Evolutionary conservation across 1,284 basidiomycete genomes (phyloP), one percentile per base, ranked within the genome.

Genomic region (Ustilago sp.): DNA sequence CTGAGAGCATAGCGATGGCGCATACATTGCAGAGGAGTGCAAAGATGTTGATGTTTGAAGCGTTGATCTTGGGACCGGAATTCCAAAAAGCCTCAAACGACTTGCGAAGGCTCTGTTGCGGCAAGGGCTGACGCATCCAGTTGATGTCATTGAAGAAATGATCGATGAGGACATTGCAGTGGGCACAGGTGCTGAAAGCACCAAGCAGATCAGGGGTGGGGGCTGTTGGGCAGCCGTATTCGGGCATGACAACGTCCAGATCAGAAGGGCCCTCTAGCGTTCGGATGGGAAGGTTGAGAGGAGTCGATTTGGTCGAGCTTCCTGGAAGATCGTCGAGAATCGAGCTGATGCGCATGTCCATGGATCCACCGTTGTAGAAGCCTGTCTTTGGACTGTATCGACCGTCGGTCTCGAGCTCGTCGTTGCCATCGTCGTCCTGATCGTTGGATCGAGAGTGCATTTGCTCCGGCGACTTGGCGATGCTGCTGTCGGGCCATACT

Each of bases 91-190:
- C 58, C 19, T 73, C 64, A 15, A 77, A 77, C 8, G 70, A 74
- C 39, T 74, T 57, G 52, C 73, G 74, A 2, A 81, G 45, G 56
- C 68, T 63, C 45, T 69, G 63, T 35, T 76, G 77, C 0, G 80
- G 77, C 17, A 81, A 43, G 2, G 78, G 79, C 55, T 81, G 80
- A n/a, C 82, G 77, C 47, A 84, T 67, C 82, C 82, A 84, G 54
- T 83, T 84, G 70, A 81, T 74, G 57, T 80, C 69, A 45, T 74
- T 58, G 64, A 79, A 83, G 54, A 71, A 84, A 34, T 83, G 81
- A 48, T 80, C 74, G 43, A 82, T 59, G 17, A 84, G 72, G 7
- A 62, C 53, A 19, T 64, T 70, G 62, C 71, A 75, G 17, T 79
- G 65, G 2, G 69, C 68, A 8, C 71, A 69, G 8, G 66, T 63